Conservation (phyloP, 768 basidiomycete species). For the Boletus pseudo-olivaceus region DNA sequence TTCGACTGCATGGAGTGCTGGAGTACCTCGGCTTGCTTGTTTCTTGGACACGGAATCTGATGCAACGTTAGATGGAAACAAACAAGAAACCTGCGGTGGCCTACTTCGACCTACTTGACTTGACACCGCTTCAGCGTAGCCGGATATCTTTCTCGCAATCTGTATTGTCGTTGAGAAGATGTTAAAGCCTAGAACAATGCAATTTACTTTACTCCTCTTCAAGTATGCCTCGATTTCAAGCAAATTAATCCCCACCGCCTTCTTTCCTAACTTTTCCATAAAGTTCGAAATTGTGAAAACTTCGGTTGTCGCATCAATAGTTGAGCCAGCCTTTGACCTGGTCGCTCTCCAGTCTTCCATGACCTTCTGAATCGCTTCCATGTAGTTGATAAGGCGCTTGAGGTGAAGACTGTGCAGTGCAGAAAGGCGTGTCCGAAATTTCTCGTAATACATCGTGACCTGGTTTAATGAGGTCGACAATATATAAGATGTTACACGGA, state of each 20-base stretch:
- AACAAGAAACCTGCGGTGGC: not conserved
- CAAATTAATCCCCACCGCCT: slow-evolving; percentile 73
- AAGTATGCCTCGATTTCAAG: slow-evolving; percentile 81
- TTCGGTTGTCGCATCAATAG: slow-evolving; percentile 37
- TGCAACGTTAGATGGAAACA: not conserved
- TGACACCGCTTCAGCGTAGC: slow-evolving; percentile 67
- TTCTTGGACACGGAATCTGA: slow-evolving; percentile 8
- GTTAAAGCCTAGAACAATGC: not conserved
- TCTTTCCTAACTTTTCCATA: slow-evolving; percentile 60
- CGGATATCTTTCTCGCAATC: slow-evolving; percentile 79
- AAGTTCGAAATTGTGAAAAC: slow-evolving; percentile 70
- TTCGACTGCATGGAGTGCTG: slow-evolving; percentile 79
- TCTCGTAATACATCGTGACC: slow-evolving; percentile 69
- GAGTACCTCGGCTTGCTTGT: slow-evolving; percentile 42
- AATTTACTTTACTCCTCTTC: slow-evolving; percentile 81
- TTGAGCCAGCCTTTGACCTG: slow-evolving; percentile 15
- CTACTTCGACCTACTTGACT: slow-evolving; percentile 37
- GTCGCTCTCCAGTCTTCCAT: slow-evolving; percentile 47
- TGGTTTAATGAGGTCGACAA: slow-evolving; percentile 67
- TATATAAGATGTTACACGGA: slow-evolving; percentile 52
- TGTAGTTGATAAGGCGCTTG: slow-evolving; percentile 69
- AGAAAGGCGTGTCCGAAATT: slow-evolving; percentile 76
- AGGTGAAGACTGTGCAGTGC: slow-evolving; percentile 73
- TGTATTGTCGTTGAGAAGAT: slow-evolving; percentile 19
- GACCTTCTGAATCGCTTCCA: slow-evolving; percentile 65